Evolutionary conservation across 2,329 filamentous ascomycete genomes (phyloP).

Genomic region (Paecilomyces niveus): DNA sequence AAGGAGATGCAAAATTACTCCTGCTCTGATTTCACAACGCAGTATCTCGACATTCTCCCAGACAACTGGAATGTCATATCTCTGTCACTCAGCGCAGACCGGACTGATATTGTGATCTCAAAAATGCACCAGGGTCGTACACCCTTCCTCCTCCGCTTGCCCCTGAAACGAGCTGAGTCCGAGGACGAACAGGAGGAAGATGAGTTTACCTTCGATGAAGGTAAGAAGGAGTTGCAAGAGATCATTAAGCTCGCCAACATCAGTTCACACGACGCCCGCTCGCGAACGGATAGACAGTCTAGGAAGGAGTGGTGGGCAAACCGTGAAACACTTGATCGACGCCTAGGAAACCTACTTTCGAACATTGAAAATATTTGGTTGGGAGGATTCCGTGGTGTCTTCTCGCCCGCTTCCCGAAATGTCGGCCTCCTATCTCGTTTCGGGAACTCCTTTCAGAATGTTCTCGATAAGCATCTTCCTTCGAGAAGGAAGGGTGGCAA

Average conservation of each 20-base stretch:
- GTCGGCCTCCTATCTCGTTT: constrained; percentile 65
- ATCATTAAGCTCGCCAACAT: constrained; percentile 77
- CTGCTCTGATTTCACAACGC: constrained; percentile 61
- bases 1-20: constrained; percentile 28
- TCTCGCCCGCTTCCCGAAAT: constrained; percentile 64
- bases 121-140: constrained; percentile 67
- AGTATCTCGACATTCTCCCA: constrained; percentile 83
- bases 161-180: constrained; percentile 72
- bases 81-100: constrained; percentile 71
- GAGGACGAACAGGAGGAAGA: constrained; percentile 69
- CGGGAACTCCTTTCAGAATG: constrained; percentile 66
- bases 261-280: constrained; percentile 67
- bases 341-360: constrained; percentile 68
- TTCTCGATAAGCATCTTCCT: constrained; percentile 77
- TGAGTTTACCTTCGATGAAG: constrained; percentile 75
- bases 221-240: constrained; percentile 69
- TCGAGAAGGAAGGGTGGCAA: constrained; percentile 60
- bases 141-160: constrained; percentile 81
- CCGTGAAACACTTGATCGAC: constrained; percentile 69
- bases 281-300: constrained; percentile 66
- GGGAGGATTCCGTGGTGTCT: constrained; percentile 90
- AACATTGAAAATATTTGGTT: constrained; percentile 93
- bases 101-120: constrained; percentile 81
- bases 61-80: constrained; percentile 78
- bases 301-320: constrained; percentile 86